Evolutionary conservation across 306 rosid genomes (phyloP), one percentile per base, ranked within the genome.

Genomic region (Luffa acutangula): DNA sequence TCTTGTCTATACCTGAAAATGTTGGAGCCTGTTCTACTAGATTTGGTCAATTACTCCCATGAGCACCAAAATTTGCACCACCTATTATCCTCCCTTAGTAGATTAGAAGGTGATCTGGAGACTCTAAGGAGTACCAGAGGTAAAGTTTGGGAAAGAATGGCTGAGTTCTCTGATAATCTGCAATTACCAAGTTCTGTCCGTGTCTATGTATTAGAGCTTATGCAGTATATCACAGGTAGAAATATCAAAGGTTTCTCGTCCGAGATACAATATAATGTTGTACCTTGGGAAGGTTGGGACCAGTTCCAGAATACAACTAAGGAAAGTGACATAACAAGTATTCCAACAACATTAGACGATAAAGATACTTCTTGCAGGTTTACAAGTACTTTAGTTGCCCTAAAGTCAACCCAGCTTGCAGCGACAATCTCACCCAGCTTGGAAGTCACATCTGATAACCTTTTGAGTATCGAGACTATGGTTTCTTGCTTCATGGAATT

Each of bases 211-310:
- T 79, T 95, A 62, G 99, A 95, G 90, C 94, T 95, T 72, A 89
- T 95, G 97, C 96, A 95, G 84, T 95, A 87, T 82, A 91, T 95
- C 83, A 80, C 97, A 3, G 93, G 97, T 66, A 86, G 83, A 85
- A 87, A 37, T 80, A 81, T 87, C 74, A 93, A 88, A 89, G 97
- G 97, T 87, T 87, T 91, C 82, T 89, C 97, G 71, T 57, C 92
- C 13, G 92, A 85, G 82, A 83, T 90, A 74, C 87, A 89, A 58
- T 87, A 88, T 79, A 91, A 83, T 78, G 83, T 95, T 74, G 75
- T 65, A 75, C 94, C 94, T 9, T 95, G 98, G 99, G 97, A 95
- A 85, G 98, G 91, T 51, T 95, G 99, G 97, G 92, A 90, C 78
- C 93, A 83, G 83, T 78, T 82, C 81, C 89, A 90, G 71, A 78